phyloP scores from a whole-genome alignment of 169 alveolate species.

The Amoebophrya sp. region DNA sequence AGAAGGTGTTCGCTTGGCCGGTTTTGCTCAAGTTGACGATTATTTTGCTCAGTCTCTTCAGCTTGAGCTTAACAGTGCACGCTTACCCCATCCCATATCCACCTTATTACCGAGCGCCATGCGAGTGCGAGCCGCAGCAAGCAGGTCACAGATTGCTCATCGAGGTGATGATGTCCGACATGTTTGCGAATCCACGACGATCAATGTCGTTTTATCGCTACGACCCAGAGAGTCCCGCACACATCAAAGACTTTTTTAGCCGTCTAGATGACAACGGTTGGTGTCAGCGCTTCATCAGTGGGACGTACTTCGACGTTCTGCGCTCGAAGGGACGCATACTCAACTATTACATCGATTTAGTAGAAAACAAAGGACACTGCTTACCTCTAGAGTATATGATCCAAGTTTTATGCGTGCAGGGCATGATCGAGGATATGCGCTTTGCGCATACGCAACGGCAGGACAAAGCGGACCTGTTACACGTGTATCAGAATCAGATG shows the following conservation, averaged over 20 bases:
- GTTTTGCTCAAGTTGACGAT: too few relatives aligned
- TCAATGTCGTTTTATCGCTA: not conserved
- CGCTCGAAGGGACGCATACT: not conserved
- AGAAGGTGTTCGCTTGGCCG: too few relatives aligned
- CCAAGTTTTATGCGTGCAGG: not conserved
- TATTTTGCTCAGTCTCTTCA: not conserved
- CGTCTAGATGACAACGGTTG: not conserved
- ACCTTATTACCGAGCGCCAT: not conserved
- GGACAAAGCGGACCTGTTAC: constrained; percentile 10
- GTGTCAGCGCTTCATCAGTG: not conserved
- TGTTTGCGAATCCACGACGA: not conserved
- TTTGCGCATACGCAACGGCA: not conserved
- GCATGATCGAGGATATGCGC: constrained; percentile 11
- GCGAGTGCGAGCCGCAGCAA: not conserved
- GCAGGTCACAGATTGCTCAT: not conserved
- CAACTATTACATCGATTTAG: not conserved
- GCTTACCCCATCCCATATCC: not conserved
- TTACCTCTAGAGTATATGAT: not conserved
- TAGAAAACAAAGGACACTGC: not conserved
- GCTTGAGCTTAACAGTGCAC: not conserved
- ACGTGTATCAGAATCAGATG: not conserved
- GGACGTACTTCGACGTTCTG: constrained; percentile 16
- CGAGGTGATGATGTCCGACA: not conserved
- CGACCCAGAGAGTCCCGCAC: not conserved
- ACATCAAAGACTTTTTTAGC: not conserved